Base-by-base conservation (phyloP, 306 rosid genomes). In the Cucumis melo region DNA sequence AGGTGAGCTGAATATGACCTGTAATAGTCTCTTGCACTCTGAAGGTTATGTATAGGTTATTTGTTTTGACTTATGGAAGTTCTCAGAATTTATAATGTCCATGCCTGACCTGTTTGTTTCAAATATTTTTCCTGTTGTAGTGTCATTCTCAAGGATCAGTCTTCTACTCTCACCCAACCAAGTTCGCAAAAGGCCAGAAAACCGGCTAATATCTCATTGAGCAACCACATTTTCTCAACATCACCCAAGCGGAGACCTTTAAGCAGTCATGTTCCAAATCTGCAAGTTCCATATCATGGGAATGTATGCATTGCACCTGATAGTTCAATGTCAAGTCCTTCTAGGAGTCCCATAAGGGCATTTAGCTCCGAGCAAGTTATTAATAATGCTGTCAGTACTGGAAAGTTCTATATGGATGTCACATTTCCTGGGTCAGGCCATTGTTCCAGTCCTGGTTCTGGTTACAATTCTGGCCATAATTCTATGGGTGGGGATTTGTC, bases 401-500 rank as follows among this genome's bases (percentile, higher is more conserved):
- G 86, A 41, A 89, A 87, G 12, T 10, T 42, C 13, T 42, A 42
- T 42, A 62, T 77, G 5, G 93, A 89, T 72, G 77, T 87, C 77
- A 81, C 77, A 66, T 78, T 87, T 36, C 67, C 80, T 78, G 98
- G 99, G 54, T 92, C 99, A 67, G 96, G 99, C 66, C 97, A 95
- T 71, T 88, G 99, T 86, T 95, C 99, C 36, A 95, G 99, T 84
- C 99, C 98, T 42, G 96, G 96, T 79, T 95, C 99, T 0, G 99
- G 99, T 82, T 97, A 92, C 67, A 95, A 95, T 79, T 95, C 99
- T 58, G 98, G 99, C 50, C 98, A 95, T 74, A 95, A 92, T 83
- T 95, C 99, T 77, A 95, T 90, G 96, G 99, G 97, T 77, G 99
- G 97, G 82, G 99, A 94, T 86, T 83, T 90, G 87, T 82, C 92